Percentiles rank a stretch among this genome's conserved stretches.
phyloP scores from a whole-genome alignment of 108 stramenopile genomes.

The Fragilariopsis cylindrus region DNA sequence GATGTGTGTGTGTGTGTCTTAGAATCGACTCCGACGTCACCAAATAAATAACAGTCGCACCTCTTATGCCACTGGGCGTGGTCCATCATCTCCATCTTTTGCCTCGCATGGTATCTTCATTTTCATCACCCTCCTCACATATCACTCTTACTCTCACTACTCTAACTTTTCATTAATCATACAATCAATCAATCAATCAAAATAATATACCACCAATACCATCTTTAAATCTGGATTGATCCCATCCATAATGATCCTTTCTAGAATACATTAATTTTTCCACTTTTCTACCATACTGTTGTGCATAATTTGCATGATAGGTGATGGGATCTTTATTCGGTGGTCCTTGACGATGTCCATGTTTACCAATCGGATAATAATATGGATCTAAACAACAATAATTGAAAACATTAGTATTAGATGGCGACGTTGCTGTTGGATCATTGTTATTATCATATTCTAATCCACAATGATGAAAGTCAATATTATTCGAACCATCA shows the following conservation, averaged over 20 bases:
- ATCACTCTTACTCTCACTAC: too few relatives aligned
- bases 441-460: background rate
- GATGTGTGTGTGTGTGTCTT: too few relatives aligned
- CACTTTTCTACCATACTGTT: background rate
- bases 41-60: too few relatives aligned
- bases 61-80: too few relatives aligned
- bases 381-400: constrained; percentile 16
- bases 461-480: constrained; percentile 13
- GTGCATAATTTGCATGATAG: constrained; percentile 14
- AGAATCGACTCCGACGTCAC: too few relatives aligned
- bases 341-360: background rate
- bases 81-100: too few relatives aligned
- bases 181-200: background rate
- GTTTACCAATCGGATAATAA: constrained; percentile 6
- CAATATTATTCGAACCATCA: too few relatives aligned
- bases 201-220: background rate
- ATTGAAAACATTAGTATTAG: background rate
- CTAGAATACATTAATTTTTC: background rate
- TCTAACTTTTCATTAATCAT: too few relatives aligned
- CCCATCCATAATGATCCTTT: constrained; percentile 12
- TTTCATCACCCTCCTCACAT: too few relatives aligned
- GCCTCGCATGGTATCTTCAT: too few relatives aligned
- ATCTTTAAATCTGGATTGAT: constrained; percentile 5
- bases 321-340: constrained; percentile 5
- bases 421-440: background rate